Percentiles rank a stretch among this genome's conserved stretches.
Conservation (phyloP, 805 yeast genomes). For the Metschnikowia gelsemii region DNA sequence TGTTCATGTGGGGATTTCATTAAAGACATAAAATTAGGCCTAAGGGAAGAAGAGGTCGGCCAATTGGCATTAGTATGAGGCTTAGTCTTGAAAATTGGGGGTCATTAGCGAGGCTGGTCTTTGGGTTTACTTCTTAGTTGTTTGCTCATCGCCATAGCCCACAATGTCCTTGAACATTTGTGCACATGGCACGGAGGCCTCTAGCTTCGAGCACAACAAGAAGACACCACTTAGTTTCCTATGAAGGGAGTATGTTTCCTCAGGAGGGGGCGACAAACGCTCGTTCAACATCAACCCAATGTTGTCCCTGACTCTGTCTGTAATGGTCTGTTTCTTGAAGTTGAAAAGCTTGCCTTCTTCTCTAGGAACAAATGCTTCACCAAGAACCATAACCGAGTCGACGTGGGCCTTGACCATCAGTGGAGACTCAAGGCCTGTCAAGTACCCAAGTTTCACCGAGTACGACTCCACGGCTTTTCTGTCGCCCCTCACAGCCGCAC, state of each 20-base stretch:
- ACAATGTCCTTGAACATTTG: conserved; percentile 74
- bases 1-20: neutral
- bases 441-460: conserved; percentile 76
- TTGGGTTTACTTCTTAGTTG: conserved; percentile 1
- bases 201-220: conserved; percentile 79
- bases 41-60: neutral
- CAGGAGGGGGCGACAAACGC: conserved; percentile 95
- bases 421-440: conserved; percentile 86
- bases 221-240: conserved; percentile 94
- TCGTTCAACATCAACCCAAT: conserved; percentile 88
- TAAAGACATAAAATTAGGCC: neutral
- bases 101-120: neutral
- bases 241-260: conserved; percentile 95
- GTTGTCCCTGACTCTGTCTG: conserved; percentile 87
- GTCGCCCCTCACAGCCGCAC: conserved; percentile 73
- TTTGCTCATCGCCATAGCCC: conserved; percentile 44
- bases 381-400: conserved; percentile 84
- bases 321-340: conserved; percentile 83
- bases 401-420: conserved; percentile 91
- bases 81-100: neutral
- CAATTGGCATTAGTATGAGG: neutral
- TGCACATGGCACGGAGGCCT: conserved; percentile 80
- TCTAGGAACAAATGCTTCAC: conserved; percentile 81
- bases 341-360: conserved; percentile 58
- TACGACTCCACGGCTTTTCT: conserved; percentile 59